Evolutionary conservation across 345 rosid species (phyloP), one percentile per base, ranked within the genome.

Genomic region (Angophora floribunda): DNA sequence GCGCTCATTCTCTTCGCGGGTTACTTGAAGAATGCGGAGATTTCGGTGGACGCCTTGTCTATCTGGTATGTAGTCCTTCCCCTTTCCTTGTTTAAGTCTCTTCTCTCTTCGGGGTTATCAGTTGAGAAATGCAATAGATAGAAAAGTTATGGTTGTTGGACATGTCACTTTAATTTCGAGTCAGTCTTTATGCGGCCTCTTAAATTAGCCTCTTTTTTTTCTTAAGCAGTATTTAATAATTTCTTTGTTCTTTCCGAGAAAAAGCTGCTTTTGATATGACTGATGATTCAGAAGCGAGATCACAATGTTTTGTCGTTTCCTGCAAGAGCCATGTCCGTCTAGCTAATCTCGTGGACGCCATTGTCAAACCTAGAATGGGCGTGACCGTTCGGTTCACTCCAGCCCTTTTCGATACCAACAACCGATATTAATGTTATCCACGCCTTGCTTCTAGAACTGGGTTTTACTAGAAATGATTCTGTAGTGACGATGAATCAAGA

Each of bases 21-120:
- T 85, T 97, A 95, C 87, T 85, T 97, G 28, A 94, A 95, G 93
- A 88, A 96, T 84, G 98, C 99, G 14, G 95, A 96, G 88, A 88
- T 95, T 53, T 92, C 98, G 1, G 99, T 97, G 5, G 99, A 93
- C 61, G 98, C 97, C 12, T 88, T 97, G 89, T 95, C 99, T n/a
- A 93, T 97, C 3, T 97, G 99, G 99, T 97, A 59, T 91, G 90
- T 36, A 50, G 16, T 8, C 9, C 61, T 14, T 7, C 45, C 32
- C 1, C 26, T 9, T 16, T 24, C 13, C 24, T 51, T 5, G 6
- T 28, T 12, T 1, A 11, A 26, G 67, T 28, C 67, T 28, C 67
- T 61, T 61, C 32, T 28, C 26, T 61, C 67, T 28, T 61, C 16
- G 67, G 67, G 67, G 32, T 61, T 61, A 36, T 70, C 47, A 36